Percentiles rank a stretch among this genome's conserved stretches.
Evolutionary conservation across 257 asterid genomes (phyloP).

Genomic region (Solanum habrochaites): DNA sequence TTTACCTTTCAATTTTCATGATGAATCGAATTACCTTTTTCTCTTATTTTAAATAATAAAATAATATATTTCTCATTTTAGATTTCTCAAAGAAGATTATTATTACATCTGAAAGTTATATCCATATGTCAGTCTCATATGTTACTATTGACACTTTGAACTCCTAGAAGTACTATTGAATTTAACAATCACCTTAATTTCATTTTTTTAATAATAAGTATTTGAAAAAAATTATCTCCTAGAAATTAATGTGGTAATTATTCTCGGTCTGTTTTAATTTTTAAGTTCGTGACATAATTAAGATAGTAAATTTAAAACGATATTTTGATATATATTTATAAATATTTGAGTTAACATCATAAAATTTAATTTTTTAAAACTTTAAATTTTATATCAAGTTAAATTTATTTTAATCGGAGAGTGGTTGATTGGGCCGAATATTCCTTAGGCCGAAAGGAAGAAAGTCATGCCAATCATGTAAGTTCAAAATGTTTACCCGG

Average conservation of each 20-base stretch:
- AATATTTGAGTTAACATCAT: not conserved
- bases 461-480: not conserved
- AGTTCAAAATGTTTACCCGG: not conserved
- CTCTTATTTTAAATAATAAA: not conserved
- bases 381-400: no score
- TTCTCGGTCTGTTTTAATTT: not conserved
- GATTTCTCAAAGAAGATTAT: not conserved
- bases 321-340: not conserved
- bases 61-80: not conserved
- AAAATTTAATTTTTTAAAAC: rapidly evolving
- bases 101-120: not conserved
- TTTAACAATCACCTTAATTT: not conserved
- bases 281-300: not conserved
- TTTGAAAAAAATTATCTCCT: not conserved
- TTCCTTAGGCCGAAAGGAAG: not conserved
- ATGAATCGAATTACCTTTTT: not conserved
- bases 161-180: not conserved
- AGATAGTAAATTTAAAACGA: not conserved
- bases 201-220: not conserved
- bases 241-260: not conserved
- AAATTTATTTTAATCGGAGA: not conserved
- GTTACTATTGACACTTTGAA: not conserved
- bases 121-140: not conserved
- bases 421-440: not conserved
- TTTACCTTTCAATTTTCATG: not conserved